Evolutionary conservation across 2,329 filamentous ascomycete genomes (phyloP).

Genomic region (Cladosporium sp.): DNA sequence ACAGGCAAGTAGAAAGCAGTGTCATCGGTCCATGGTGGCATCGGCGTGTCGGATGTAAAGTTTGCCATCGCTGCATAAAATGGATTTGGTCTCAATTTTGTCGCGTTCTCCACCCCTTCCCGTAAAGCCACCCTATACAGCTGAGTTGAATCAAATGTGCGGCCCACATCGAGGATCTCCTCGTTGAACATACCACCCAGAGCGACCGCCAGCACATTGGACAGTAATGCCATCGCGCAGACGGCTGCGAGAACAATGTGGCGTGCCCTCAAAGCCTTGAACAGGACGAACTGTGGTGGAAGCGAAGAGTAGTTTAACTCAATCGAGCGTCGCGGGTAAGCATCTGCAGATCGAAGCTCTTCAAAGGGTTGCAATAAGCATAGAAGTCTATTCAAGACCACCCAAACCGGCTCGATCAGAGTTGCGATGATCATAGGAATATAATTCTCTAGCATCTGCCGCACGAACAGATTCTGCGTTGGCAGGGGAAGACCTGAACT

Average conservation of each 20-base stretch:
- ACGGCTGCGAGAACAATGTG: constrained; percentile 52
- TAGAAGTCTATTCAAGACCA: constrained; percentile 54
- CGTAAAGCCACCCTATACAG: too few species aligned
- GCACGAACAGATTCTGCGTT: constrained; percentile 38
- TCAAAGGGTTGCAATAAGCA: constrained; percentile 59
- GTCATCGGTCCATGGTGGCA: constrained; percentile 54
- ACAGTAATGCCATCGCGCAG: constrained; percentile 50
- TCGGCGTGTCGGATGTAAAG: constrained; percentile 40
- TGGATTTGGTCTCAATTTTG: too few species aligned
- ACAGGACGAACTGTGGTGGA: constrained; percentile 55
- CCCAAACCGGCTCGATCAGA: constrained; percentile 58
- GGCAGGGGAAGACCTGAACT: constrained; percentile 38
- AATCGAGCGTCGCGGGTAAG: constrained; percentile 32
- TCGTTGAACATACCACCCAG: constrained; percentile 55
- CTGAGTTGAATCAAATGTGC: too few species aligned
- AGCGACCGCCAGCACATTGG: constrained; percentile 56
- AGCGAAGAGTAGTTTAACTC: constrained; percentile 56
- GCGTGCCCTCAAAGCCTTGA: constrained; percentile 45
- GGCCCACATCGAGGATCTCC: not conserved
- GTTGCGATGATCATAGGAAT: constrained; percentile 58
- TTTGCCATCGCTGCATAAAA: constrained; percentile 55
- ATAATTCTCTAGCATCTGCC: constrained; percentile 50
- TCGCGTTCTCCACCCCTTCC: too few species aligned
- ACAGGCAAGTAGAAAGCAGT: constrained; percentile 53
- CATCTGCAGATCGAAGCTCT: constrained; percentile 48